These are phyloP conservation scores for Plasmopara halstedii DNA, from an alignment of 352 stramenopile species.

Conservation along the genomic window DNA sequence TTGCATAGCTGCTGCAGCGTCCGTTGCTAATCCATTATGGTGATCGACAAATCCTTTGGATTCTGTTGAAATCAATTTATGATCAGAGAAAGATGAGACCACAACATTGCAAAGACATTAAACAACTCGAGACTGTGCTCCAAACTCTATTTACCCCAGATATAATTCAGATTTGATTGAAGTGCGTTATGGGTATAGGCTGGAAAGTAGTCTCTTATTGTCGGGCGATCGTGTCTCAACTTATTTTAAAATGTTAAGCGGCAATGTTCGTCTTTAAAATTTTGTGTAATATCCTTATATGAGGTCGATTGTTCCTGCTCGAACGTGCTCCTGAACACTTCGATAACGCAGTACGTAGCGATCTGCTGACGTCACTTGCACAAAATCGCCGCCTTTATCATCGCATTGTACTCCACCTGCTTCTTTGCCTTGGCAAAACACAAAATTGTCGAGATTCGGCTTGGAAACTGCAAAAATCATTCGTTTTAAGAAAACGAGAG, in stretches of 20 bases:
- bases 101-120: not conserved
- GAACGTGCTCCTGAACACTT: slow-evolving; percentile 44
- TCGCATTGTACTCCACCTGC: slow-evolving; percentile 56
- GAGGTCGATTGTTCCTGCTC: slow-evolving; percentile 47
- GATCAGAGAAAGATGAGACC: slow-evolving; percentile 17
- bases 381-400: slow-evolving; percentile 57
- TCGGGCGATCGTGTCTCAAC: too few relatives aligned
- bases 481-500: not conserved
- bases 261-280: too few relatives aligned
- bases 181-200: too few relatives aligned
- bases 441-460: slow-evolving; percentile 70
- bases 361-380: slow-evolving; percentile 50
- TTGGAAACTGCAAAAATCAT: slow-evolving; percentile 34
- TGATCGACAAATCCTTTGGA: slow-evolving; percentile 17
- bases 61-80: slow-evolving; percentile 9
- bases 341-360: slow-evolving; percentile 73
- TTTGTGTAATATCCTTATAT: too few relatives aligned
- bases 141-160: not conserved
- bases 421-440: slow-evolving; percentile 70
- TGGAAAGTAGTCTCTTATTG: too few relatives aligned
- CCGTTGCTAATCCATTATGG: slow-evolving; percentile 53
- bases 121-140: too few relatives aligned
- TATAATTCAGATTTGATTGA: too few relatives aligned
- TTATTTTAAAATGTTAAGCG: too few relatives aligned
- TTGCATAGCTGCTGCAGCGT: slow-evolving; percentile 54